phyloP scores from a whole-genome alignment of 495 filamentous ascomycete species.

The Penicillium soppii region DNA sequence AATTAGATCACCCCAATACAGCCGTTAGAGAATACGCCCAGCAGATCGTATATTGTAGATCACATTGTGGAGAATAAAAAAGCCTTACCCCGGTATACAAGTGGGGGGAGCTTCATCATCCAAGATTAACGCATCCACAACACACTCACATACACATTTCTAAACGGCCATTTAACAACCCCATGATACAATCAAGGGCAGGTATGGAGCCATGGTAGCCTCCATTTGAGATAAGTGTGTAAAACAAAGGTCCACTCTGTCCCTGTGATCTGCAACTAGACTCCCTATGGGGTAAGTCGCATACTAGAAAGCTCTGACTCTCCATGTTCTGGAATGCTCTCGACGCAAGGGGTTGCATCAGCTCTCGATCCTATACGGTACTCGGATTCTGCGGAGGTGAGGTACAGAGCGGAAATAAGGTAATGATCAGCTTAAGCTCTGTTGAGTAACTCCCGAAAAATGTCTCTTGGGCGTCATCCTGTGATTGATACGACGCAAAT shows the following conservation, averaged over 20 bases:
- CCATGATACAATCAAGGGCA: slow-evolving; percentile 13
- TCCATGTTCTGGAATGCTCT: slow-evolving; percentile 22
- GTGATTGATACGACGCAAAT: slow-evolving; percentile 1
- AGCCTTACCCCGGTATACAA: neutral
- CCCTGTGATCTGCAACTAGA: slow-evolving; percentile 13
- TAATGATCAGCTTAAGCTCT: slow-evolving; percentile 5
- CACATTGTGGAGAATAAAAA: neutral
- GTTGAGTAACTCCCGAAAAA: slow-evolving; percentile 7
- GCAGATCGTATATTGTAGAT: neutral
- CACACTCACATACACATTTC: neutral
- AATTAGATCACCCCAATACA: neutral
- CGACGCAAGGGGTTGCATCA: slow-evolving; percentile 18
- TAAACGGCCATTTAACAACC: neutral
- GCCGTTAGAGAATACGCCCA: neutral
- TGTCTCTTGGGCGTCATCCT: neutral
- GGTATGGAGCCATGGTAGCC: slow-evolving; percentile 5
- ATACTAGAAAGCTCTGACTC: slow-evolving; percentile 31
- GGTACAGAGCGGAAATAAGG: neutral
- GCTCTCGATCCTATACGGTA: slow-evolving; percentile 8
- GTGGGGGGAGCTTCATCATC: neutral
- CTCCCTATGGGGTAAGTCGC: slow-evolving; percentile 18
- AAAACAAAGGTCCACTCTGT: neutral
- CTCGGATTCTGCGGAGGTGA: neutral
- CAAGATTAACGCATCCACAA: neutral
- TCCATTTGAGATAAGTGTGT: neutral